These are phyloP conservation scores for Mucor velutinosus DNA, from an alignment of 371 early-diverging fungal genomes.

Conservation along the genomic window DNA sequence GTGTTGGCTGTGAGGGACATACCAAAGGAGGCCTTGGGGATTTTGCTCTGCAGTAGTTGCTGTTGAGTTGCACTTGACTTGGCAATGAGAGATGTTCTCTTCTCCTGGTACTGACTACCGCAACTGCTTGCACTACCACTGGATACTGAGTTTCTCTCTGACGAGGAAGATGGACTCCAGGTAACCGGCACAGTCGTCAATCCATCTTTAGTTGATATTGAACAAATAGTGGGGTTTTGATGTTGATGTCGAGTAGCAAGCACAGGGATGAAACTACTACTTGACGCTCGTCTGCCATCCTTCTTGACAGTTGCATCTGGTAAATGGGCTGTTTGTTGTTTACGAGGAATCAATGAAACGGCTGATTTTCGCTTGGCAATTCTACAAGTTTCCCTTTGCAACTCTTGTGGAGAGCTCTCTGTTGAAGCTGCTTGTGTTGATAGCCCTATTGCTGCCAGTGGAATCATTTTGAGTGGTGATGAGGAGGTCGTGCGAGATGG, in stretches of 20 bases:
- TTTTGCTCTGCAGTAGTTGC: background rate
- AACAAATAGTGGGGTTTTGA: background rate
- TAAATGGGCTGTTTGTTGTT: background rate
- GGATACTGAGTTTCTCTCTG: background rate
- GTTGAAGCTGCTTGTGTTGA: background rate
- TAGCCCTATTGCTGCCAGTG: background rate
- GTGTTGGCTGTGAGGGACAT: background rate
- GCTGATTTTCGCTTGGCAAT: background rate
- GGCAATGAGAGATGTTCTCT: background rate
- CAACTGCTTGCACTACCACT: constrained; percentile 4
- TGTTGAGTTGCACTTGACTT: background rate
- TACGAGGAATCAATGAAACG: constrained; percentile 4
- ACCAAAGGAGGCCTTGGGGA: background rate
- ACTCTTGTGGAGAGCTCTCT: background rate
- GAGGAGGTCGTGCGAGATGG: background rate
- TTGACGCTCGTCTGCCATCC: background rate
- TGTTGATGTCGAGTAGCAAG: background rate
- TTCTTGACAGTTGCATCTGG: background rate
- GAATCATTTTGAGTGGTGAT: background rate
- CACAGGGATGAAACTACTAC: constrained; percentile 2
- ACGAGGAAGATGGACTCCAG: constrained; percentile 6
- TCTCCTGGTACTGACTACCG: background rate
- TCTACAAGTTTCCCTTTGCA: background rate
- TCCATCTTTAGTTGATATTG: background rate
- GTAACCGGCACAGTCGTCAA: background rate